Conservation (phyloP, 805 yeast genomes). For the Brettanomyces nanus region DNA sequence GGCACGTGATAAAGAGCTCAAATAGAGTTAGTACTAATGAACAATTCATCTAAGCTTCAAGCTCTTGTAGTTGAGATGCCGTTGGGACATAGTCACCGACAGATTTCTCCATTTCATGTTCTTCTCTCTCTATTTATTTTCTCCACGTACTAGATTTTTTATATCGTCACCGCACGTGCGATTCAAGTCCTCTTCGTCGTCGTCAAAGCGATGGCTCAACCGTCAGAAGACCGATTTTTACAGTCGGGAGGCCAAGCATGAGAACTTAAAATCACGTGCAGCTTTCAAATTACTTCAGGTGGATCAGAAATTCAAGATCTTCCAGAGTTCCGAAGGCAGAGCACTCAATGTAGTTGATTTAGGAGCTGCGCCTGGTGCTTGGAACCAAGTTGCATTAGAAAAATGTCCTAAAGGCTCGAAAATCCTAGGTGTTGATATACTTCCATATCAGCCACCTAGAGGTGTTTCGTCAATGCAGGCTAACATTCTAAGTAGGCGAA, state of each 20-base stretch:
- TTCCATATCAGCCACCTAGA: constrained; percentile 68
- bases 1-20: constrained; percentile 17
- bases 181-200: constrained; percentile 31
- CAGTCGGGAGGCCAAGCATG: constrained; percentile 56
- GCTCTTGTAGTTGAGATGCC: too few relatives aligned
- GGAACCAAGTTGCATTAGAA: constrained; percentile 78
- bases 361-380: constrained; percentile 92
- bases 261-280: constrained; percentile 72
- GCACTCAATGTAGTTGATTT: constrained; percentile 57
- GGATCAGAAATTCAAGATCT: constrained; percentile 52
- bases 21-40: too few relatives aligned
- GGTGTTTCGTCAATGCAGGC: constrained; percentile 85
- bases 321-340: constrained; percentile 22
- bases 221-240: constrained; percentile 61
- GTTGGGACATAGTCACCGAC: too few relatives aligned
- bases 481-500: constrained; percentile 61
- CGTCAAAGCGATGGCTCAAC: constrained; percentile 67
- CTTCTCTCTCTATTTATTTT: too few relatives aligned
- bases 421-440: constrained; percentile 75
- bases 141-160: too few relatives aligned
- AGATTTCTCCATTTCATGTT: too few relatives aligned
- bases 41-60: too few relatives aligned
- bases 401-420: constrained; percentile 41
- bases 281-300: constrained; percentile 82
- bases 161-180: too few relatives aligned